Percentiles rank a stretch among this genome's conserved stretches.
Conservation (phyloP, 1,284 basidiomycete species). For the Mrakiaceae sp. region DNA sequence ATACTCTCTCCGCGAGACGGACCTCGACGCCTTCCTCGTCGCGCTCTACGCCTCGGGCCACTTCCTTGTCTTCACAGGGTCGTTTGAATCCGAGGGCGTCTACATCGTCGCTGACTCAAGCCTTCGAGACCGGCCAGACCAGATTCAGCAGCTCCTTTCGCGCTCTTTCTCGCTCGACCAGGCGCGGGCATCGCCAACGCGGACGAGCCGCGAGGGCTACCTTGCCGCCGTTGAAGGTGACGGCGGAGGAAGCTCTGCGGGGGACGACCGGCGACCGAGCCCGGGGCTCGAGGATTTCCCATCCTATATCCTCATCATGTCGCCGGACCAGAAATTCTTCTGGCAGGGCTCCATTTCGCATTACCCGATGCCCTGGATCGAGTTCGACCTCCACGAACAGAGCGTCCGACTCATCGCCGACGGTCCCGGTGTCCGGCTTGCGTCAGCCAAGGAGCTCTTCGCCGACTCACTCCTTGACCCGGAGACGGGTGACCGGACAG, state of each 20-base stretch:
- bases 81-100: constrained; percentile 80
- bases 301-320: constrained; percentile 72
- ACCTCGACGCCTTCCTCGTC: constrained; percentile 69
- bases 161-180: constrained; percentile 57
- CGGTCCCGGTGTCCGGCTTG: constrained; percentile 66
- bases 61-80: constrained; percentile 85
- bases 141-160: constrained; percentile 68
- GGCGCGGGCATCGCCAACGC: too few species aligned
- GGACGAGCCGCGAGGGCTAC: too few species aligned
- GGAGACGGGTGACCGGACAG: constrained; percentile 28
- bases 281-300: constrained; percentile 10
- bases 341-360: constrained; percentile 86
- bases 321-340: constrained; percentile 75
- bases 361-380: constrained; percentile 55
- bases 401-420: constrained; percentile 77
- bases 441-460: constrained; percentile 68
- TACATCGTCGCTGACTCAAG: constrained; percentile 80
- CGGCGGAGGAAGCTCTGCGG: constrained; percentile 33
- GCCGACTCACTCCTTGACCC: constrained; percentile 44
- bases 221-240: constrained; percentile 31
- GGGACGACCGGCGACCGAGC: constrained; percentile 12
- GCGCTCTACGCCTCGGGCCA: constrained; percentile 77
- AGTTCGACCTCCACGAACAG: constrained; percentile 69
- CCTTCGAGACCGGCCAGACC: constrained; percentile 70
- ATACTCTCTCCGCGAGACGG: constrained; percentile 71